phyloP scores from a whole-genome alignment of 805 yeast genomes.

The Candida caryicola region DNA sequence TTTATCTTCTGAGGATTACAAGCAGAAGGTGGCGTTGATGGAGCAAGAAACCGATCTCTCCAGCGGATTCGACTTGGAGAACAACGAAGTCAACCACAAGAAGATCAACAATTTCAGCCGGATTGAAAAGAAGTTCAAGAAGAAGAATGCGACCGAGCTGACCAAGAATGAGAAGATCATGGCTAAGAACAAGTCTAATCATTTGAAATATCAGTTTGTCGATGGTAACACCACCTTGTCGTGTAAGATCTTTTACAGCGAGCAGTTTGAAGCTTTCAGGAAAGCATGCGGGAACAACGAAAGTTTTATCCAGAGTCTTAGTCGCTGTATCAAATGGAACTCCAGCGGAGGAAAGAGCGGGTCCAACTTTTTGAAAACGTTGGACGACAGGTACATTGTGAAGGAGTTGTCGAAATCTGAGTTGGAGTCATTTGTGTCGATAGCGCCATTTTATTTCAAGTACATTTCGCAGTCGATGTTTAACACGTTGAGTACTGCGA shows the following conservation, averaged over 20 bases:
- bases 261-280: slow-evolving; percentile 93
- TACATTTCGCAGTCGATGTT: slow-evolving; percentile 93
- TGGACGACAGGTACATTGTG: slow-evolving; percentile 84
- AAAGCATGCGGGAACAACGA: slow-evolving; percentile 75
- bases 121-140: slow-evolving; percentile 41
- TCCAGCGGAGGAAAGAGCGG: slow-evolving; percentile 97
- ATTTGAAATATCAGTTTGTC: slow-evolving; percentile 85
- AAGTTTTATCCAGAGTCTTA: slow-evolving; percentile 79
- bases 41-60: slow-evolving; percentile 19
- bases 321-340: slow-evolving; percentile 94
- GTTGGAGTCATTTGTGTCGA: slow-evolving; percentile 87
- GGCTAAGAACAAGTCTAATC: slow-evolving; percentile 82
- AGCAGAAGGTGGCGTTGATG: slow-evolving; percentile 52
- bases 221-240: slow-evolving; percentile 78
- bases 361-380: slow-evolving; percentile 85
- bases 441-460: slow-evolving; percentile 95
- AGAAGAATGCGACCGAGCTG: slow-evolving; percentile 20
- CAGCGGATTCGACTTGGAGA: slow-evolving; percentile 20
- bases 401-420: slow-evolving; percentile 88
- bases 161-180: slow-evolving; percentile 59
- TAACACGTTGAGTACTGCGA: slow-evolving; percentile 90
- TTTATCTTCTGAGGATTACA: slow-evolving; percentile 79
- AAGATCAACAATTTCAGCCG: slow-evolving; percentile 38
- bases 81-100: slow-evolving; percentile 29
- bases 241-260: slow-evolving; percentile 92